Conservation (phyloP, 78 protist species). For the Protostelium mycophagum region DNA sequence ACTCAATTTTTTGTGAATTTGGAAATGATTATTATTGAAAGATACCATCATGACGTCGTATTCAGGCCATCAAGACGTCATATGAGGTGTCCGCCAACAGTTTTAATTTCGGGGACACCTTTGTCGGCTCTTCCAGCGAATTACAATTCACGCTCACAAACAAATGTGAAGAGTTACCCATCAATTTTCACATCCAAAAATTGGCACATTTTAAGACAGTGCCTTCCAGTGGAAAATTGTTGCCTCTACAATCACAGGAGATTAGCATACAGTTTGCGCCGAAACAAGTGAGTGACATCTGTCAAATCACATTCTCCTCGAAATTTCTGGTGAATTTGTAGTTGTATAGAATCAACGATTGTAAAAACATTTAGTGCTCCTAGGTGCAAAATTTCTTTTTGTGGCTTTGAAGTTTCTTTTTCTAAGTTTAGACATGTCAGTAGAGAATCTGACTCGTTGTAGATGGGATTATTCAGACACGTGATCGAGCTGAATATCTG, state of each 20-base stretch:
- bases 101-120: not conserved
- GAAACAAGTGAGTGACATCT: not conserved
- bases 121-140: not conserved
- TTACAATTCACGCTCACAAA: not conserved
- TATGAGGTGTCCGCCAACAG: not conserved
- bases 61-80: constrained; percentile 4
- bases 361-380: no score
- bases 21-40: no score
- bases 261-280: not conserved
- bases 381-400: no score
- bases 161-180: not conserved
- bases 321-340: no score
- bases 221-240: not conserved
- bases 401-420: no score
- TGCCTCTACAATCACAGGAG: not conserved
- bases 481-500: not conserved
- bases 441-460: no score
- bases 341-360: no score
- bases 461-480: not conserved
- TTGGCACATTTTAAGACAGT: not conserved
- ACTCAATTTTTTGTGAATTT: no score
- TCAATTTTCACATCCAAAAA: not conserved
- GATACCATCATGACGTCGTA: no score
- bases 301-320: not conserved
- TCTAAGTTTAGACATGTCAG: no score